Base-by-base conservation (phyloP, 2,329 filamentous ascomycete genomes). In the Sarocladium strictum region DNA sequence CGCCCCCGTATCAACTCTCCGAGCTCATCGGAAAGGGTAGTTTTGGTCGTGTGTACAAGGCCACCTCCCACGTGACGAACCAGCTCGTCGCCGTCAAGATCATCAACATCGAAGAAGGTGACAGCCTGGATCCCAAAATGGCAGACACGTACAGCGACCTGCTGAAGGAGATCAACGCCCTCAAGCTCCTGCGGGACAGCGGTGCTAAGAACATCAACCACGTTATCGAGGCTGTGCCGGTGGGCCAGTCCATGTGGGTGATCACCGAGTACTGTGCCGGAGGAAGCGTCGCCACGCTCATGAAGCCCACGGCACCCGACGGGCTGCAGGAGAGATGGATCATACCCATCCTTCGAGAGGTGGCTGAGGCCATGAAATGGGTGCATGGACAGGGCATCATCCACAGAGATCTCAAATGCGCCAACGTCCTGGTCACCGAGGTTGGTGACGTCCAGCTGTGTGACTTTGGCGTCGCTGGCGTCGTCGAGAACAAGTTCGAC, bases 211-310 rank as follows among this genome's bases (percentile, higher is more conserved):
- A 93, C 64, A 85, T 95, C 71, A 94, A 93, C 66, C 80, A 85
- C 61, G 86, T 93, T 53, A 85, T 92, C 61, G 89, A 92, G 60
- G 88, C 88, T 3, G 77, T 92, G 19, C 84, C 87, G 9, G 83
- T 93, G 35, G 87, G 87, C 40, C 85, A 87, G 61, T 83, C 89
- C 57, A 85, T 95, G 73, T 95, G 90, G 90, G 89, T 94, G 74
- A 83, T 94, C 55, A 92, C 87, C 56, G 89, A 94, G 70, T 91
- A 92, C 68, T 92, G 89, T 62, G 88, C 87, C 5, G 90, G 90
- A 58, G 90, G 90, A 50, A 94, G 89, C 67, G 86, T 95, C 67
- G 86, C 81, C 60, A 92, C 79, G 58, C 79, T 81, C 56, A 85
- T 86, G 83, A 82, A 80, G 65, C 83, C 85, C n/a, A 86, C 81